phyloP scores from a whole-genome alignment of 2,329 filamentous ascomycete species.

The Penicillium sp. region DNA sequence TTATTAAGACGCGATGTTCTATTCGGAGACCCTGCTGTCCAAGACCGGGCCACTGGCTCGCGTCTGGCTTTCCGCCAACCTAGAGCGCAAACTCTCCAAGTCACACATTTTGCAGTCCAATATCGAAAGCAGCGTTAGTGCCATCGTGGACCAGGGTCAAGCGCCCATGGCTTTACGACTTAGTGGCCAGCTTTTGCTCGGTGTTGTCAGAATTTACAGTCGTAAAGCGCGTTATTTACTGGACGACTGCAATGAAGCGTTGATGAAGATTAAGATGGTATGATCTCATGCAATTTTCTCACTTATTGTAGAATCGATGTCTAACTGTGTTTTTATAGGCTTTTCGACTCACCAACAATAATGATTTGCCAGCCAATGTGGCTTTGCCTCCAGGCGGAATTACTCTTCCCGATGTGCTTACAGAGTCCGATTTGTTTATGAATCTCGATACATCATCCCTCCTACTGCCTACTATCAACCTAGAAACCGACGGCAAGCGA shows the following conservation, averaged over 20 bases:
- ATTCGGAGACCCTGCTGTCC: constrained; percentile 89
- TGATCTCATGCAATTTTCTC: constrained; percentile 18
- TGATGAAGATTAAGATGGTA: constrained; percentile 99
- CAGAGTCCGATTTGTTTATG: constrained; percentile 85
- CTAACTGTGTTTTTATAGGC: constrained; percentile 57
- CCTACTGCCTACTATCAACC: constrained; percentile 65
- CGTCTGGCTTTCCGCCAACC: constrained; percentile 96
- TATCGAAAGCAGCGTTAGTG: constrained; percentile 88
- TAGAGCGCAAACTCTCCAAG: constrained; percentile 98
- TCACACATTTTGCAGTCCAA: constrained; percentile 92
- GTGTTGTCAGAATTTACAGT: constrained; percentile 96
- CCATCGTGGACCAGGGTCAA: constrained; percentile 88
- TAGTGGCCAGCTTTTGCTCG: constrained; percentile 88
- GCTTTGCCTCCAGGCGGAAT: constrained; percentile 78
- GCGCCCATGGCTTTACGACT: constrained; percentile 92
- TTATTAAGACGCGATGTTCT: constrained; percentile 68
- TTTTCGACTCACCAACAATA: constrained; percentile 89
- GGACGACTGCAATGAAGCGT: constrained; percentile 94
- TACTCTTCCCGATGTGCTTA: constrained; percentile 86
- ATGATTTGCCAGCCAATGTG: constrained; percentile 83
- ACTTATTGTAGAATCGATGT: not conserved
- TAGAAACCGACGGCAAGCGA: constrained; percentile 34
- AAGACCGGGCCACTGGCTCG: constrained; percentile 96
- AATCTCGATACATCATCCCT: constrained; percentile 78
- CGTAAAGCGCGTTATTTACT: constrained; percentile 93